Evolutionary conservation across 345 rosid genomes (phyloP), one percentile per base, ranked within the genome.

Genomic region (Reutealis trisperma): DNA sequence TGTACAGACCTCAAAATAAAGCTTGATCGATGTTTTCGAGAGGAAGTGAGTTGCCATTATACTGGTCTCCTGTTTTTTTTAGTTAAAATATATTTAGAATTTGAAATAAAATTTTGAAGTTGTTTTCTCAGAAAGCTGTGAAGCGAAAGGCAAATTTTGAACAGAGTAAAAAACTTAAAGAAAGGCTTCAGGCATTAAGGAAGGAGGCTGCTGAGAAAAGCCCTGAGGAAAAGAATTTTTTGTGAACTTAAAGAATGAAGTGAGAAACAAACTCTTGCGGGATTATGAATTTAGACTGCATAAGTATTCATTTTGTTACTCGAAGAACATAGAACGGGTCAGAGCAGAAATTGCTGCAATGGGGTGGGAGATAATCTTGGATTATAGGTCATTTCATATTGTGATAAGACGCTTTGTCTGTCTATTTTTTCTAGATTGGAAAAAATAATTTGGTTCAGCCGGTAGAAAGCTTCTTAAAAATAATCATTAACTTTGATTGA

Each of bases 91-190:
- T n/a, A 3, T 70, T 14, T 27, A 49, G 58, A n/a, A 16, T 30
- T 54, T 49, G 62, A 25, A 59, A 19, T 67, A 27, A 55, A 19
- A 54, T 67, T 18, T 70, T 79, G 45, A 52, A 22, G 21, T 54
- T 22, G 41, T 16, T 60, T 32, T 61, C 62, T 63, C 89, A 96
- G 99, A 92, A 93, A 93, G 93, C 97, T 8, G 59, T 88, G 74
- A 95, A 95, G 88, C 83, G 99, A 45, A 95, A 92, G 92, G 94
- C 92, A 0, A 94, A 93, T 76, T 93, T 94, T 3, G 88, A 89
- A 79, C 51, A 85, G 82, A 89, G 92, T 74, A 90, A 89, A 86
- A 90, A 85, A 72, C 70, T 83, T 78, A 87, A 77, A 75, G 92
- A 84, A 72, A 87, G 89, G 77, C 90, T 90, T 76, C 84, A 84